Evolutionary conservation across 345 rosid species (phyloP).

Genomic region (Erodium maritimum): DNA sequence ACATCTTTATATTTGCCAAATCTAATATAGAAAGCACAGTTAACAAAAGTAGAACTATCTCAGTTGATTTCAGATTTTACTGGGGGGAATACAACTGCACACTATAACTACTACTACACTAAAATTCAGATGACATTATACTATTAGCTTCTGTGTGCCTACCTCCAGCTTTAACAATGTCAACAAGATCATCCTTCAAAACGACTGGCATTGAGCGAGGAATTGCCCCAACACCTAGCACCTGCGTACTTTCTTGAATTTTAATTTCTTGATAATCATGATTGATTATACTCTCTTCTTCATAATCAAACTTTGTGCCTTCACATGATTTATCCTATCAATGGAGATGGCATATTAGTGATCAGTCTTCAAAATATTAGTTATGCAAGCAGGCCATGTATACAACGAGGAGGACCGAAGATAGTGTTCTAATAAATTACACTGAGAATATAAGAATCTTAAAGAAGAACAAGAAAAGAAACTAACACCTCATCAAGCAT

Average conservation of each 20-base stretch:
- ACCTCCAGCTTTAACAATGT: conserved; percentile 96
- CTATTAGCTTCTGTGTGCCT: conserved; percentile 11
- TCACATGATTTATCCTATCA: conserved; percentile 65
- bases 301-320: conserved; percentile 56
- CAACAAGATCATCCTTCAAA: conserved; percentile 88
- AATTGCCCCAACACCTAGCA: conserved; percentile 86
- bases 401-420: background rate
- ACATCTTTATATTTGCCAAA: background rate
- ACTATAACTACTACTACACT: background rate
- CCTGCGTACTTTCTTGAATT: conserved; percentile 88
- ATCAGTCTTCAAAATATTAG: background rate
- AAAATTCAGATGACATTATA: background rate
- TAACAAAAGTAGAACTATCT: background rate
- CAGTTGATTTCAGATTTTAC: background rate
- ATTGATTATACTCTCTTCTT: conserved; percentile 55
- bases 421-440: background rate
- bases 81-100: too few relatives aligned
- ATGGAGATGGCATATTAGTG: conserved; percentile 3
- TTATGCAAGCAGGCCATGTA: background rate
- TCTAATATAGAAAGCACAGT: background rate
- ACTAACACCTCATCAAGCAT: background rate
- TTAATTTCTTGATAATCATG: conserved; percentile 95
- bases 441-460: background rate
- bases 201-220: conserved; percentile 79
- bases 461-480: background rate